Percentiles rank a stretch among this genome's conserved stretches.
phyloP scores from a whole-genome alignment of 2,329 filamentous ascomycete genomes.

The Ceratocystis lukuohia region DNA sequence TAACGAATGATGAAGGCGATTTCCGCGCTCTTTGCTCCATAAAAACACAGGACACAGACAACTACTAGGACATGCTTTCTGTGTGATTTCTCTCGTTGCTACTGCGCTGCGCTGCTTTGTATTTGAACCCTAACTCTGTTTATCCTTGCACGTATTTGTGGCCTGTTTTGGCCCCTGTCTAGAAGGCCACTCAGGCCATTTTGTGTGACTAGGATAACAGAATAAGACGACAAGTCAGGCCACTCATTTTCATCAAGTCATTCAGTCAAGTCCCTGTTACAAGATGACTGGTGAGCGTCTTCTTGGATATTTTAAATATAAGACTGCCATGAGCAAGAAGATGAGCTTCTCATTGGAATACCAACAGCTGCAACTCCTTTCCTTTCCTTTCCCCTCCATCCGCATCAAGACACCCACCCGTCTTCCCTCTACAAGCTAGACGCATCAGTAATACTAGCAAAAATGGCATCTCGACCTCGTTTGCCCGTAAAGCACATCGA shows the following conservation, averaged over 20 bases:
- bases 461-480: conserved; percentile 23
- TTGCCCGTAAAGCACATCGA: conserved; percentile 46
- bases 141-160: background rate
- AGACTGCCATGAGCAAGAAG: background rate
- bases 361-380: too few relatives aligned
- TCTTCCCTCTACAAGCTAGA: too few relatives aligned
- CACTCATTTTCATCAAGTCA: background rate
- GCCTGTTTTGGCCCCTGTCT: conserved; percentile 10
- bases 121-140: too few relatives aligned
- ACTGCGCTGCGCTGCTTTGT: too few relatives aligned
- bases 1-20: too few relatives aligned
- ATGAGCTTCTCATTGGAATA: background rate
- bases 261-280: background rate
- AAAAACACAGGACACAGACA: too few relatives aligned
- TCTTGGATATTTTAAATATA: background rate
- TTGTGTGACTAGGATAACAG: background rate
- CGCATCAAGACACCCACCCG: too few relatives aligned
- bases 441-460: background rate
- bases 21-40: too few relatives aligned
- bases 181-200: conserved; percentile 12
- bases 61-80: too few relatives aligned
- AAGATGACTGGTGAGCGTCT: background rate
- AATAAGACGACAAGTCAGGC: conserved; percentile 19
- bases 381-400: too few relatives aligned
- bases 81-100: too few relatives aligned